phyloP scores from a whole-genome alignment of 352 stramenopile genomes.

The Globisporangium middletonii region DNA sequence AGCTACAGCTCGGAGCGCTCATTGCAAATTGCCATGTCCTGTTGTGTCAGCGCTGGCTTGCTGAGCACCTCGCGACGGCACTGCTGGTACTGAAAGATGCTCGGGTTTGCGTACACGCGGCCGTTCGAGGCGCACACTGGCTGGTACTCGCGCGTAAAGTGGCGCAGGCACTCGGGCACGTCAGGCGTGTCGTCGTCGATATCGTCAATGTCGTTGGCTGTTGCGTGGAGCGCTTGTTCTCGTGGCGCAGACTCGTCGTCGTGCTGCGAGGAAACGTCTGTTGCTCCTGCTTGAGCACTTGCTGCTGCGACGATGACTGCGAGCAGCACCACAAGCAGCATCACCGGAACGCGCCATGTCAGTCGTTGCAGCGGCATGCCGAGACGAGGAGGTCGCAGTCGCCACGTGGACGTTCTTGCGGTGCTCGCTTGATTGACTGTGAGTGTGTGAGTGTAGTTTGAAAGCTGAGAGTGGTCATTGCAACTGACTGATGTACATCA shows the following conservation, averaged over 20 bases:
- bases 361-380: too few relatives aligned
- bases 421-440: too few relatives aligned
- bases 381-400: too few relatives aligned
- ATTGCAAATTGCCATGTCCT: slow-evolving; percentile 41
- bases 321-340: not conserved
- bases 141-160: slow-evolving; percentile 44
- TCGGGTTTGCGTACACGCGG: slow-evolving; percentile 44
- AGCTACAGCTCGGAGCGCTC: slow-evolving; percentile 19
- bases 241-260: not conserved
- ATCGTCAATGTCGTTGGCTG: too few relatives aligned
- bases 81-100: slow-evolving; percentile 50
- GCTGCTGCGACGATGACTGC: not conserved
- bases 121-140: slow-evolving; percentile 53
- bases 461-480: too few relatives aligned
- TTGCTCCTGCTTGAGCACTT: not conserved
- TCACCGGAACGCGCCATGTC: too few relatives aligned
- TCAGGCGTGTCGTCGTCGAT: slow-evolving; percentile 5
- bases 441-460: too few relatives aligned
- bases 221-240: not conserved
- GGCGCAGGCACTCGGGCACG: slow-evolving; percentile 24
- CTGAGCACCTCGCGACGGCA: slow-evolving; percentile 33
- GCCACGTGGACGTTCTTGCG: too few relatives aligned
- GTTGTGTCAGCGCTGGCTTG: slow-evolving; percentile 20
- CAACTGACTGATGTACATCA: too few relatives aligned
- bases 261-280: too few relatives aligned